These are phyloP conservation scores for Obba rivulosa DNA, from an alignment of 768 basidiomycete species.

Conservation along the genomic window DNA sequence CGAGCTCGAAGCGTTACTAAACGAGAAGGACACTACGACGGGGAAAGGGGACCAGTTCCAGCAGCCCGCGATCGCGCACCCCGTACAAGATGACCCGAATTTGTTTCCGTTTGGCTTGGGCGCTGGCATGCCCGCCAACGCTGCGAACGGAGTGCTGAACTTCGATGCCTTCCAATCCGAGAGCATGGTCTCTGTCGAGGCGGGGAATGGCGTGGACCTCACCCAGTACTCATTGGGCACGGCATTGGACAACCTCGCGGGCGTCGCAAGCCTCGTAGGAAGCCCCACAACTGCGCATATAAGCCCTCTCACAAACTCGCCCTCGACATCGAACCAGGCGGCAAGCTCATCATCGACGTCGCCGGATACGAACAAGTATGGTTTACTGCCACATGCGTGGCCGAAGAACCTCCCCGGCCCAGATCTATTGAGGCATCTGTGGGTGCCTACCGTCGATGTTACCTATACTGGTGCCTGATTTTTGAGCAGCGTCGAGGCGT, in stretches of 20 bases:
- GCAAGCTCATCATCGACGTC: neutral
- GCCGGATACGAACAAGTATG: constrained; percentile 3
- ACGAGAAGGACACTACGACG: constrained; percentile 40
- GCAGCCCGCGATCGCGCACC: neutral
- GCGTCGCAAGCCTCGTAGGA: constrained; percentile 5
- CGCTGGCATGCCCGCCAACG: no score
- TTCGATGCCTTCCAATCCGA: neutral
- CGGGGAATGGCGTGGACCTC: neutral
- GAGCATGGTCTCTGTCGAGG: neutral
- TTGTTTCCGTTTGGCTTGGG: no score
- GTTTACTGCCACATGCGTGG: constrained; percentile 37
- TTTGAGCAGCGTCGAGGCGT: constrained; percentile 58
- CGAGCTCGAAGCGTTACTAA: constrained; percentile 63
- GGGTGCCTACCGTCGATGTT: constrained; percentile 19
- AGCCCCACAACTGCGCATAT: neutral
- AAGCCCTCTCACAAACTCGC: neutral
- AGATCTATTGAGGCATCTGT: constrained; percentile 63
- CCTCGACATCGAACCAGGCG: neutral
- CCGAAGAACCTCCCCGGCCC: constrained; percentile 58
- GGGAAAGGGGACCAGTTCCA: no score
- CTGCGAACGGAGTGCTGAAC: neutral
- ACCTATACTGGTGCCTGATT: neutral
- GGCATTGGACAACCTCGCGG: constrained; percentile 11
- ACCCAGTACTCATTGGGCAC: neutral
- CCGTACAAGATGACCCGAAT: neutral